phyloP scores from a whole-genome alignment of 179 eudicot species.

The Patellifolia procumbens region DNA sequence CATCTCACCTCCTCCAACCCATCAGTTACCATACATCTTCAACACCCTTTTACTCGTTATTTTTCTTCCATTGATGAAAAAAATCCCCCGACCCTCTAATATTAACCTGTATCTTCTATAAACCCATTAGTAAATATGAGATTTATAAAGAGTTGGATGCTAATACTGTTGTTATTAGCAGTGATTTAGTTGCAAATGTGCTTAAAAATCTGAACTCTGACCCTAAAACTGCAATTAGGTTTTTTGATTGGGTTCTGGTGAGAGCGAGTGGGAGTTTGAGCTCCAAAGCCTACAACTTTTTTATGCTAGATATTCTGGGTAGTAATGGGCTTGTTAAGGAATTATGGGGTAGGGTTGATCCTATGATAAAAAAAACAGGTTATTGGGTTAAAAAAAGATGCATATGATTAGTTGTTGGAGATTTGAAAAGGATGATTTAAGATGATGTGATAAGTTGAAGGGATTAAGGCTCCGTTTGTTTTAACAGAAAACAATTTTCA shows the following conservation, averaged over 20 bases:
- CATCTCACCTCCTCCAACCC: not conserved
- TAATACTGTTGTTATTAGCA: conserved; percentile 45
- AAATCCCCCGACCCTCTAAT: conserved; percentile 29
- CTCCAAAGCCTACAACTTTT: conserved; percentile 68
- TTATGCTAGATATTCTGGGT: conserved; percentile 65
- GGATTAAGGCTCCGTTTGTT: too few species aligned
- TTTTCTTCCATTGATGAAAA: conserved; percentile 35
- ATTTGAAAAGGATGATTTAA: conserved; percentile 55
- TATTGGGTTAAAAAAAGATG: conserved; percentile 61
- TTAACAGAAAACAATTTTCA: too few species aligned
- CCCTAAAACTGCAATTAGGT: conserved; percentile 46
- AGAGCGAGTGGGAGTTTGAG: conserved; percentile 44
- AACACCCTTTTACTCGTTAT: conserved; percentile 34
- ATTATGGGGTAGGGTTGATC: conserved; percentile 67
- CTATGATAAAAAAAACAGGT: conserved; percentile 57
- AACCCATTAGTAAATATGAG: conserved; percentile 37
- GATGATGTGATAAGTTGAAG: conserved; percentile 58
- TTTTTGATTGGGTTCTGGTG: conserved; percentile 64
- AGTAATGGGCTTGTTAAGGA: conserved; percentile 54
- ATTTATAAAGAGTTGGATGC: conserved; percentile 49
- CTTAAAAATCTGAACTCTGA: conserved; percentile 34
- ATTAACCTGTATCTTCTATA: conserved; percentile 46
- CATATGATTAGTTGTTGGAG: conserved; percentile 38
- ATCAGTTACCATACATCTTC: not conserved
- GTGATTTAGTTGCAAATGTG: conserved; percentile 46